Base-by-base conservation (phyloP, 495 filamentous ascomycete species). In the Aspergillus egyptiacus region DNA sequence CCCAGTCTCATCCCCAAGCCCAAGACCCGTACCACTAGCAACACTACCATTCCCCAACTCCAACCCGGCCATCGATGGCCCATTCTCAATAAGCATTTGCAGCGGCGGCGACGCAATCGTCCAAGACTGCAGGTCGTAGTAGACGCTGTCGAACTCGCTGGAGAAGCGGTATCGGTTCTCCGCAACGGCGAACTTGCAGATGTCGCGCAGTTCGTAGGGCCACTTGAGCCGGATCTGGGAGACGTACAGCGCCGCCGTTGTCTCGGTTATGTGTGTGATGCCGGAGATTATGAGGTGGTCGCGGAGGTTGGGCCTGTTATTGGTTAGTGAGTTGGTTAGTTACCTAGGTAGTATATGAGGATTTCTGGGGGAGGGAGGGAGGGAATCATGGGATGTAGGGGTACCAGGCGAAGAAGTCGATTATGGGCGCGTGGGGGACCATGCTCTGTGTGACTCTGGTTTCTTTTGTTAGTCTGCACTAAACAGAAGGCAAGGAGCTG, bases 341-440 rank as follows among this genome's bases (percentile, higher is more conserved):
- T 31, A n/a, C n/a, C n/a, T n/a, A n/a, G n/a, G n/a, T n/a, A n/a
- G n/a, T n/a, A n/a, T n/a, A n/a, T n/a, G n/a, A n/a, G 28, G 28
- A 5, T 31, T 10, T 13, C n/a, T 31, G 28, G 9, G n/a, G 3
- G 28, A 10, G 28, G 28, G 9, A 11, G 5, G 28, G 4, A 27
- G 24, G 8, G 4, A 8, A 27, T 27, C 4, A 5, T 27, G 24
- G 8, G 8, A 25, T 11, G 22, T 18, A 25, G 23, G 19, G 24
- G 31, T 51, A 46, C 49, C 49, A 51, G 24, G 41, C 49, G 14
- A 51, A 51, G 41, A 44, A 45, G 18, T 51, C 49, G 3, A 51
- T 34, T 19, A 51, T 24, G 3, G 49, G 49, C 2, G 39, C 37
- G 35, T 51, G 49, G 34, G 49, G 41, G 6, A 51, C 34, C 40